phyloP scores from a whole-genome alignment of 2,329 filamentous ascomycete genomes.

The Scedosporium apiospermum region DNA sequence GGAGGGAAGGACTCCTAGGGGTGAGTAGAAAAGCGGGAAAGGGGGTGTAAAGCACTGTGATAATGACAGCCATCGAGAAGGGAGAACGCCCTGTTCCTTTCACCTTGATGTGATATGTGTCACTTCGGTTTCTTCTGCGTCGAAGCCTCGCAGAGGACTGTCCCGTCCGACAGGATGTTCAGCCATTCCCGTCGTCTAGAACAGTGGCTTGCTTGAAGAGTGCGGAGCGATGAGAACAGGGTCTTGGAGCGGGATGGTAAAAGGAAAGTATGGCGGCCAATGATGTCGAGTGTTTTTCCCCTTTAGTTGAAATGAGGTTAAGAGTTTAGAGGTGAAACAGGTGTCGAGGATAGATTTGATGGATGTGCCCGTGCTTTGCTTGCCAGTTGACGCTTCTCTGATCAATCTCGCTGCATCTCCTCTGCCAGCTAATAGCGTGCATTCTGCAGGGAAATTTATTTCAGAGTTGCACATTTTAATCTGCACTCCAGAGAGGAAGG shows the following conservation, averaged over 20 bases:
- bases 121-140: not conserved
- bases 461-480: too few species aligned
- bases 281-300: too few species aligned
- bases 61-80: not conserved
- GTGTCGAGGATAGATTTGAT: not conserved
- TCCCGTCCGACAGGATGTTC: not conserved
- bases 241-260: not conserved
- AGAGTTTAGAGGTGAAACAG: not conserved
- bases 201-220: slow-evolving; percentile 4
- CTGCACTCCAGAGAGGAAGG: too few species aligned
- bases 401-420: too few species aligned
- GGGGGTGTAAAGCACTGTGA: not conserved
- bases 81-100: not conserved
- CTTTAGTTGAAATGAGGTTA: too few species aligned
- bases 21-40: not conserved
- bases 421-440: too few species aligned
- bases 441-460: too few species aligned
- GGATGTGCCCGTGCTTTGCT: not conserved
- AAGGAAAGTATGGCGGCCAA: too few species aligned
- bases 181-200: slow-evolving; percentile 4
- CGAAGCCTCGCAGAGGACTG: not conserved
- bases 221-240: not conserved
- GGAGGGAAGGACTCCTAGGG: too few species aligned
- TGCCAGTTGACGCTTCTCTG: not conserved
- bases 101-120: not conserved